These are phyloP conservation scores for Exophiala lecanii-corni DNA, from an alignment of 2,329 filamentous ascomycete species.

Conservation along the genomic window DNA sequence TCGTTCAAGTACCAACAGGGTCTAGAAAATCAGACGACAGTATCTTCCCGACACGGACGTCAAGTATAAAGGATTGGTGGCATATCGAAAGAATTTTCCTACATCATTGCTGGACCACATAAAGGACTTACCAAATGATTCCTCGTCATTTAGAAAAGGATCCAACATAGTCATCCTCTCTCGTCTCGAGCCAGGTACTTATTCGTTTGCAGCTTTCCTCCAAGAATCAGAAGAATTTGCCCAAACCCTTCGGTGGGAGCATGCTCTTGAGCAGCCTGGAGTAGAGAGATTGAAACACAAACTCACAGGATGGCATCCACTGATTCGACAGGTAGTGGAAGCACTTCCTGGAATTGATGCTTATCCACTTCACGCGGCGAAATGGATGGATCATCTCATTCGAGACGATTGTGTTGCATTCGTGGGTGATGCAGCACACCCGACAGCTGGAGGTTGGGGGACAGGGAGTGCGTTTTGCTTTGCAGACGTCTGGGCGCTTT, in stretches of 20 bases:
- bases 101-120: not conserved
- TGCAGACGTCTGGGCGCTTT: not conserved
- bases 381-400: not conserved
- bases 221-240: not conserved
- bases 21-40: not conserved
- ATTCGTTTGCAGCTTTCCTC: not conserved
- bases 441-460: not conserved
- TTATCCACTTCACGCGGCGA: not conserved
- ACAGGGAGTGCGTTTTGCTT: not conserved
- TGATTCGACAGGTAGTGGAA: not conserved
- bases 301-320: not conserved
- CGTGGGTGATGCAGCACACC: not conserved
- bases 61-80: not conserved
- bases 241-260: not conserved
- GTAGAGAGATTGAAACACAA: not conserved
- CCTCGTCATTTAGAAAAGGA: not conserved
- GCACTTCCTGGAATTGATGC: not conserved
- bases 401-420: not conserved
- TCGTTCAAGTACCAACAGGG: too few species aligned
- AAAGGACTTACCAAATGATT: not conserved
- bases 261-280: not conserved
- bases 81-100: not conserved
- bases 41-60: not conserved
- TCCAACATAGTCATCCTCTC: not conserved
- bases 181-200: not conserved